Percentiles rank a stretch among this genome's conserved stretches.
phyloP scores from a whole-genome alignment of 169 alveolate species.

The Eimeria necatrix region DNA sequence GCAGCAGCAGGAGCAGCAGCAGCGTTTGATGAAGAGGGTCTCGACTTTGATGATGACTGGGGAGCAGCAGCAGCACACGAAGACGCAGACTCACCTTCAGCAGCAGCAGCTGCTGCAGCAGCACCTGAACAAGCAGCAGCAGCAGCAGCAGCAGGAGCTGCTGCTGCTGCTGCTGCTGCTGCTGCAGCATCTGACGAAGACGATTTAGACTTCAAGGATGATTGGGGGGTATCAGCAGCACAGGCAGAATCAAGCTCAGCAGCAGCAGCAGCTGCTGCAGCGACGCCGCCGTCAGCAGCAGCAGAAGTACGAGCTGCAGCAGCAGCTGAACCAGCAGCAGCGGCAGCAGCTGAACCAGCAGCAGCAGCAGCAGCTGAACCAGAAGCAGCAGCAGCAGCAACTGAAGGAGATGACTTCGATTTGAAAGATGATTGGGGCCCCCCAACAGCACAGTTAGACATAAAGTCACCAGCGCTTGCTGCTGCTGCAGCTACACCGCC shows the following conservation, averaged over 20 bases:
- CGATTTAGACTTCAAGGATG: background rate
- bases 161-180: constrained; percentile 11
- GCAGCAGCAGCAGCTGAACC: background rate
- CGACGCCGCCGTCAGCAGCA: background rate
- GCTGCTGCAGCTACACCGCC: constrained; percentile 4
- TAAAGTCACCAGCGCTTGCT: background rate
- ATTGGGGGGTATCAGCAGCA: background rate
- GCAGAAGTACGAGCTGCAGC: background rate
- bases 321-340: background rate
- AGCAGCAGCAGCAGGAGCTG: constrained; percentile 8
- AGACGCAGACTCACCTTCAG: background rate
- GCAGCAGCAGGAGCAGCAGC: background rate
- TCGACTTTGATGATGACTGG: constrained; percentile 18
- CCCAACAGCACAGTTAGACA: background rate
- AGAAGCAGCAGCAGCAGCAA: background rate
- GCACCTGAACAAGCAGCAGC: background rate
- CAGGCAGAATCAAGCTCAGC: background rate
- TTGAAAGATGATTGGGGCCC: constrained; percentile 21
- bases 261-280: background rate
- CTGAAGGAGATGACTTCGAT: background rate
- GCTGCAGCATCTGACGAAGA: background rate
- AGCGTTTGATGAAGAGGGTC: background rate
- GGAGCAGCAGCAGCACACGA: background rate
- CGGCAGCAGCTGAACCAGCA: background rate
- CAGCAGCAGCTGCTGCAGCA: background rate